phyloP scores from a whole-genome alignment of 306 rosid genomes.

The Echinosophora koreensis region DNA sequence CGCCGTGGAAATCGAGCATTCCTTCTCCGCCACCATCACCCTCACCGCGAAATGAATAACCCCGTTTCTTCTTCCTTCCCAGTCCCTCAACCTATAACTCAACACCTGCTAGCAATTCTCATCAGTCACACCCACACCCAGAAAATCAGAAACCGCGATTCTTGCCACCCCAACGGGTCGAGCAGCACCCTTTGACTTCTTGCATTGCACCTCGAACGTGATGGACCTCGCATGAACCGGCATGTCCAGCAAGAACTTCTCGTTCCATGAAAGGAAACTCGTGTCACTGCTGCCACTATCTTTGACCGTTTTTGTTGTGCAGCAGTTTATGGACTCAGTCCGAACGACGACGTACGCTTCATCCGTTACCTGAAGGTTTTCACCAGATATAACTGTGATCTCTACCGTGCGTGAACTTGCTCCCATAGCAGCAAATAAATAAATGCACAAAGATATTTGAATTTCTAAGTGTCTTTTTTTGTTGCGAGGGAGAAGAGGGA shows the following conservation, averaged over 20 bases:
- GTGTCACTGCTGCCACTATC: not conserved
- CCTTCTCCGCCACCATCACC: constrained; percentile 21
- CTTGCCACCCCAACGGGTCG: constrained; percentile 52
- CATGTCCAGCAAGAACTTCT: constrained; percentile 54
- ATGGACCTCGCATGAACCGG: constrained; percentile 51
- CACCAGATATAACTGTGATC: constrained; percentile 57
- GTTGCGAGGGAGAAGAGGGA: not conserved
- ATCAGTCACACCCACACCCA: constrained; percentile 36
- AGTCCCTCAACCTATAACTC: constrained; percentile 68
- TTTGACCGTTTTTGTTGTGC: constrained; percentile 45
- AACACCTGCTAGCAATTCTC: constrained; percentile 48
- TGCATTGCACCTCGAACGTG: constrained; percentile 59
- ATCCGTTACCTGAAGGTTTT: constrained; percentile 46
- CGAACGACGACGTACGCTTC: constrained; percentile 56
- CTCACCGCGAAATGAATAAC: constrained; percentile 64
- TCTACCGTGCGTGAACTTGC: constrained; percentile 45
- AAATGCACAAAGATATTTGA: not conserved
- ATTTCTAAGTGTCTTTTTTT: not conserved
- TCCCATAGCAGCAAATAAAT: not conserved
- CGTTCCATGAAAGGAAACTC: constrained; percentile 55
- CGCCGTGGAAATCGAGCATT: not conserved
- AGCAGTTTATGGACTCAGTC: constrained; percentile 35
- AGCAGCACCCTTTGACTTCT: constrained; percentile 31
- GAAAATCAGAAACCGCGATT: constrained; percentile 56
- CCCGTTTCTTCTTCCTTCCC: constrained; percentile 61